phyloP scores from a whole-genome alignment of 768 basidiomycete species.

The Lentinula raphanica region DNA sequence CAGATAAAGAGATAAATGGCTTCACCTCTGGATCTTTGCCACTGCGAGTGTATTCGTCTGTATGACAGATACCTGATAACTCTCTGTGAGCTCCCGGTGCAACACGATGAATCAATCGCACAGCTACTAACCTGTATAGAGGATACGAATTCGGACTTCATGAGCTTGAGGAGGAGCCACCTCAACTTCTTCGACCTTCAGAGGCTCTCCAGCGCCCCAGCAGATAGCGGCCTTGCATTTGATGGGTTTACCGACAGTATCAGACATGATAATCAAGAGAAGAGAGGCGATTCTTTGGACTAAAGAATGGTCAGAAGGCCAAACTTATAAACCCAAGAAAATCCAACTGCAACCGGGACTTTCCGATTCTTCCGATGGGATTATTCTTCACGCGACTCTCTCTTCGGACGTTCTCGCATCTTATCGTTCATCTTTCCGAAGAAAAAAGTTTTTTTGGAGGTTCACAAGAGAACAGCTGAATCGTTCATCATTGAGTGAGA shows the following conservation, averaged over 20 bases:
- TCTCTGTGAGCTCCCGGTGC: neutral
- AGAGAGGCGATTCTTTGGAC: neutral
- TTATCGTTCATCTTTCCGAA: neutral
- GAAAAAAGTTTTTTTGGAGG: neutral
- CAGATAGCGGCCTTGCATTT: constrained; percentile 91
- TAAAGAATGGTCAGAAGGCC: constrained; percentile 1
- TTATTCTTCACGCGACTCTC: neutral
- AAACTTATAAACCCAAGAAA: neutral
- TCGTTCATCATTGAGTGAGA: neutral
- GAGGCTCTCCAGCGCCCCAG: constrained; percentile 86
- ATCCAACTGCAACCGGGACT: neutral
- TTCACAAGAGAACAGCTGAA: neutral
- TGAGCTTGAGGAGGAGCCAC: constrained; percentile 86
- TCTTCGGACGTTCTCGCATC: neutral
- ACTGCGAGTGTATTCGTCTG: constrained; percentile 95
- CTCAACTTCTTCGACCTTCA: constrained; percentile 88
- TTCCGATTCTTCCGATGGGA: neutral
- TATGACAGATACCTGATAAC: constrained; percentile 82
- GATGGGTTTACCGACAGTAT: constrained; percentile 73
- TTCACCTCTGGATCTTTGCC: constrained; percentile 90
- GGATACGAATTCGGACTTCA: constrained; percentile 91
- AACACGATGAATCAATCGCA: too few relatives aligned
- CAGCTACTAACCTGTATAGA: constrained; percentile 71
- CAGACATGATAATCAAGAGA: constrained; percentile 47
- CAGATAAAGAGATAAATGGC: neutral